These are phyloP conservation scores for Acanthamoeba culbertsoni DNA, from an alignment of 208 protist genomes.

Conservation along the genomic window DNA sequence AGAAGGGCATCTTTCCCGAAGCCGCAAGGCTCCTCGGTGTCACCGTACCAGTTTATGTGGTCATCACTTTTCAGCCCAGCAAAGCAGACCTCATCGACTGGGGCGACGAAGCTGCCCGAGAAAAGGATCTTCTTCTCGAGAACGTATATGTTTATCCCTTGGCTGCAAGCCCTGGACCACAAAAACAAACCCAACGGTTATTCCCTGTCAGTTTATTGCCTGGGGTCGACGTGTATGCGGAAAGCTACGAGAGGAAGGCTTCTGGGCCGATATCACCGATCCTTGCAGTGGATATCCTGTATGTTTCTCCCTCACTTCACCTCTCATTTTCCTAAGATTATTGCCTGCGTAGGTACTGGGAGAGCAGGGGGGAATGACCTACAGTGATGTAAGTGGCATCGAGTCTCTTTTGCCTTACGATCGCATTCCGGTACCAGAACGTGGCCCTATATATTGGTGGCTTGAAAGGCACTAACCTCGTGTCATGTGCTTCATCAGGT, in stretches of 20 bases:
- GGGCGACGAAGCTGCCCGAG: not conserved
- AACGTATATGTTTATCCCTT: not conserved
- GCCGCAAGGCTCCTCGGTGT: not conserved
- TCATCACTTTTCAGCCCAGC: conserved; percentile 56
- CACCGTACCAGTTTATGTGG: not conserved
- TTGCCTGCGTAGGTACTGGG: conserved; percentile 48
- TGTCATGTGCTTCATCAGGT: conserved; percentile 19
- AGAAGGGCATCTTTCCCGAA: conserved; percentile 16
- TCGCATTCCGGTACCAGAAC: not conserved
- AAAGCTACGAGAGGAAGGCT: not conserved
- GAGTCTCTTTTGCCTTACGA: conserved; percentile 69
- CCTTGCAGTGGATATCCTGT: conserved; percentile 75
- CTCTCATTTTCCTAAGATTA: not conserved
- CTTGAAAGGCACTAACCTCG: not conserved
- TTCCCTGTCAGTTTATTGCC: conserved; percentile 62
- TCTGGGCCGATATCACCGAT: conserved; percentile 73
- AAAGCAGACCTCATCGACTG: conserved; percentile 4
- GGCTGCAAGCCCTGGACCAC: not conserved
- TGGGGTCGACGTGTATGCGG: conserved; percentile 64
- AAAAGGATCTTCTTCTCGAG: conserved; percentile 54
- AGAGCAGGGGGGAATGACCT: conserved; percentile 39
- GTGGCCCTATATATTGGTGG: not conserved
- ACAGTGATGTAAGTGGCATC: conserved; percentile 65
- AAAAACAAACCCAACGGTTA: not conserved
- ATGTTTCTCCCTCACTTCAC: not conserved